Conservation (phyloP, 768 basidiomycete genomes). For the Russula ochroleuca region DNA sequence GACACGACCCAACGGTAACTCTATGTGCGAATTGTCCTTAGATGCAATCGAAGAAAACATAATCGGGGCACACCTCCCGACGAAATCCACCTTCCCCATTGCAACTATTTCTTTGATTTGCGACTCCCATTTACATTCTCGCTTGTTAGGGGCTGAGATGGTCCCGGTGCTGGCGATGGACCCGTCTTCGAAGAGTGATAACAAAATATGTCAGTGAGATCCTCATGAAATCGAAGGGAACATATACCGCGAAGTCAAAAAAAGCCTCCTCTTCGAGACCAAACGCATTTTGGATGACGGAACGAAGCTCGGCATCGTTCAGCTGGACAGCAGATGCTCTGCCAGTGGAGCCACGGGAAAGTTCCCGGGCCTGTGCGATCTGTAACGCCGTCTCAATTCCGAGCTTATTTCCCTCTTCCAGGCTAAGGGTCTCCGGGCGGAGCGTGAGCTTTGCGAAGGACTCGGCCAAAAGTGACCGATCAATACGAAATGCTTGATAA, state of each 20-base stretch:
- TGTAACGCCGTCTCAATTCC: conserved; percentile 53
- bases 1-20: not conserved
- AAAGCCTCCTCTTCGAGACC: not conserved
- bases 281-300: not conserved
- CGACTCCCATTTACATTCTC: not conserved
- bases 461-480: conserved; percentile 44
- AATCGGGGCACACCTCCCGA: not conserved
- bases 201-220: not conserved
- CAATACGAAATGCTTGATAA: conserved; percentile 52
- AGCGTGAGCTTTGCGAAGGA: conserved; percentile 52
- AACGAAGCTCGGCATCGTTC: not conserved
- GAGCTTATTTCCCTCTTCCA: conserved; percentile 51
- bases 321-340: not conserved
- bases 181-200: not conserved
- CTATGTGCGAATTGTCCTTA: not conserved
- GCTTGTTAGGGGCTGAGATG: not conserved
- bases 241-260: not conserved
- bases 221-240: not conserved
- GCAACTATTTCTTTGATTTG: not conserved
- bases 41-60: not conserved
- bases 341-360: not conserved
- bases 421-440: conserved; percentile 46
- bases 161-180: not conserved
- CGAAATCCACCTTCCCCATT: too few species aligned
- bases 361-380: conserved; percentile 53